Conservation (phyloP, 805 yeast species). For the Nematodospora valgi region DNA sequence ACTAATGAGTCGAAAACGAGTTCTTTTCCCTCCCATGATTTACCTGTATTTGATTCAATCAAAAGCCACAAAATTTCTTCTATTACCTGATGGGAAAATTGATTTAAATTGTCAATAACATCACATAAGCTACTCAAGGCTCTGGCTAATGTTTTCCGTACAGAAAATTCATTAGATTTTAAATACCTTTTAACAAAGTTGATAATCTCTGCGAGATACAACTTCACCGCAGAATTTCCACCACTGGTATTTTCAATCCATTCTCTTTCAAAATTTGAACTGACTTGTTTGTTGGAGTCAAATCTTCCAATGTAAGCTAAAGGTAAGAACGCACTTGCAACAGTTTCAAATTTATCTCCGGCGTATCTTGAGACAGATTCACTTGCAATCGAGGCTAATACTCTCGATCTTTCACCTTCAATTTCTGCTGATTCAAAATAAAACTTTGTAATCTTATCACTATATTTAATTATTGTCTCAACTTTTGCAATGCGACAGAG, state of each 20-base stretch:
- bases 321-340: conserved; percentile 69
- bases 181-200: conserved; percentile 48
- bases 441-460: conserved; percentile 44
- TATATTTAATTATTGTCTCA: conserved; percentile 51
- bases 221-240: conserved; percentile 61
- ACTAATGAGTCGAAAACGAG: conserved; percentile 67
- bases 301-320: conserved; percentile 74
- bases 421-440: conserved; percentile 61
- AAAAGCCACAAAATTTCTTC: conserved; percentile 47
- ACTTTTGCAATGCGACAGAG: conserved; percentile 59
- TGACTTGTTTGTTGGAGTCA: conserved; percentile 50
- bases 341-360: conserved; percentile 59
- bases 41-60: conserved; percentile 63
- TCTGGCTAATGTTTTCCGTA: conserved; percentile 68
- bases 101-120: conserved; percentile 30
- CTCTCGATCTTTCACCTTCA: conserved; percentile 44
- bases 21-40: conserved; percentile 90
- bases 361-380: conserved; percentile 68
- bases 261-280: conserved; percentile 50
- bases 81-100: conserved; percentile 18
- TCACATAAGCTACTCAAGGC: conserved; percentile 59
- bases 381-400: conserved; percentile 57
- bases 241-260: conserved; percentile 83
- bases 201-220: conserved; percentile 70
- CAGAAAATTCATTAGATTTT: conserved; percentile 52